Conservation (phyloP, 1,284 basidiomycete genomes). For the Ustilago loliicola region DNA sequence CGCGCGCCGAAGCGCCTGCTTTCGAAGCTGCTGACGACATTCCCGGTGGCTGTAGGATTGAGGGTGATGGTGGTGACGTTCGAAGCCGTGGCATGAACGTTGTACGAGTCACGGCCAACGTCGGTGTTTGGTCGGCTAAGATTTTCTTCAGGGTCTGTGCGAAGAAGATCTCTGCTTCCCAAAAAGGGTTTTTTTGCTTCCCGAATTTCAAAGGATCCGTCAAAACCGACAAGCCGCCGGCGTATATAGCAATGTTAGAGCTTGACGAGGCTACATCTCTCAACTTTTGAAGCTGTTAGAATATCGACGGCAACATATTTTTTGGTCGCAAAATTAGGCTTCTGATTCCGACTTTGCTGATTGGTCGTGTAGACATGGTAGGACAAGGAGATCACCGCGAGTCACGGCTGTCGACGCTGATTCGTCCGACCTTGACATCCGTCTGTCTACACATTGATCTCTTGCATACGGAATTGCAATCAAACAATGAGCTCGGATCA, state of each 20-base stretch:
- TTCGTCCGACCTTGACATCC: not conserved
- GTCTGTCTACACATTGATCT: not conserved
- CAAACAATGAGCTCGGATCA: constrained; percentile 6
- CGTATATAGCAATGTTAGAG: not conserved
- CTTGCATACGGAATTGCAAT: not conserved
- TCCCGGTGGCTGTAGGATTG: not conserved
- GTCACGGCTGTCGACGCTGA: constrained; percentile 7
- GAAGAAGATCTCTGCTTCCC: constrained; percentile 4
- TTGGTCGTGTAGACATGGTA: not conserved
- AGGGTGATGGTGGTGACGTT: constrained; percentile 3
- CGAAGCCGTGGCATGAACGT: not conserved
- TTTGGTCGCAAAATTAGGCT: not conserved
- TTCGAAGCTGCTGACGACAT: constrained; percentile 18
- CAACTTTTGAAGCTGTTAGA: not conserved
- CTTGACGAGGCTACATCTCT: not conserved
- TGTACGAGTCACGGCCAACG: constrained; percentile 10
- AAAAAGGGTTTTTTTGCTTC: not conserved
- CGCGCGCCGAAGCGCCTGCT: constrained; percentile 24
- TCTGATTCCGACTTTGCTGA: not conserved
- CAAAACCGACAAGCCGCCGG: constrained; percentile 22
- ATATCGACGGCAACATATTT: not conserved
- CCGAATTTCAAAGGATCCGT: constrained; percentile 9
- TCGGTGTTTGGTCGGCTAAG: constrained; percentile 1
- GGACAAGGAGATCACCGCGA: not conserved
- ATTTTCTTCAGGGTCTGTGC: constrained; percentile 34